A percentile compares a stretch with the other conserved stretches of the same genome.
phyloP scores from a whole-genome alignment of 208 protist genomes.

The Acanthamoeba triangularis region DNA sequence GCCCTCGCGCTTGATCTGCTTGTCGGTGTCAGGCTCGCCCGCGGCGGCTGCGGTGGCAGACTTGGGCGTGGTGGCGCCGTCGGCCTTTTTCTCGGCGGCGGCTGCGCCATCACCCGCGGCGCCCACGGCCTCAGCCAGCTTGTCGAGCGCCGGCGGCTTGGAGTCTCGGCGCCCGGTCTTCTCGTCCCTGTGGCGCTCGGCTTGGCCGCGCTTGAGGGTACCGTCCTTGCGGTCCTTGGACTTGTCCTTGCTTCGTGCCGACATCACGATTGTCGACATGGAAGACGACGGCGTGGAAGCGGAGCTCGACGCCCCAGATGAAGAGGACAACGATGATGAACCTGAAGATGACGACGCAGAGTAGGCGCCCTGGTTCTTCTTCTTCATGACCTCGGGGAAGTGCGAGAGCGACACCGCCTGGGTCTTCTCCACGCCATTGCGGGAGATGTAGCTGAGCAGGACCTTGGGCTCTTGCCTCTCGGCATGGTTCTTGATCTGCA shows the following conservation, averaged over 20 bases:
- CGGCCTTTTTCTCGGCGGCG: neutral
- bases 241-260: neutral
- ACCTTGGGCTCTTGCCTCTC: slow-evolving; percentile 35
- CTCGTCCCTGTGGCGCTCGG: neutral
- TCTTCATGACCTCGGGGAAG: slow-evolving; percentile 57
- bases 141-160: too few relatives aligned
- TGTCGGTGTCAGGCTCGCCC: neutral
- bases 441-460: slow-evolving; percentile 28
- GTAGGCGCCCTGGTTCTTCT: slow-evolving; percentile 66
- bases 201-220: neutral
- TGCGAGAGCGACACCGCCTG: slow-evolving; percentile 34
- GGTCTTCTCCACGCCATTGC: neutral
- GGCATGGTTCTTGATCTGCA: slow-evolving; percentile 9
- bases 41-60: too few relatives aligned
- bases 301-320: neutral
- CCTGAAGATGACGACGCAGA: neutral
- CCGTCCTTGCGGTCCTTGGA: slow-evolving; percentile 32
- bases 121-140: too few relatives aligned
- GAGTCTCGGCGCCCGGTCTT: neutral
- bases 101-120: too few relatives aligned
- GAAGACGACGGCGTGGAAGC: neutral
- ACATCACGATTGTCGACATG: slow-evolving; percentile 50
- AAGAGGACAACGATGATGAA: neutral
- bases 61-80: neutral
- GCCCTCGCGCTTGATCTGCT: slow-evolving; percentile 45